Conservation (phyloP, 495 filamentous ascomycete species). For the Xylaria sp. region DNA sequence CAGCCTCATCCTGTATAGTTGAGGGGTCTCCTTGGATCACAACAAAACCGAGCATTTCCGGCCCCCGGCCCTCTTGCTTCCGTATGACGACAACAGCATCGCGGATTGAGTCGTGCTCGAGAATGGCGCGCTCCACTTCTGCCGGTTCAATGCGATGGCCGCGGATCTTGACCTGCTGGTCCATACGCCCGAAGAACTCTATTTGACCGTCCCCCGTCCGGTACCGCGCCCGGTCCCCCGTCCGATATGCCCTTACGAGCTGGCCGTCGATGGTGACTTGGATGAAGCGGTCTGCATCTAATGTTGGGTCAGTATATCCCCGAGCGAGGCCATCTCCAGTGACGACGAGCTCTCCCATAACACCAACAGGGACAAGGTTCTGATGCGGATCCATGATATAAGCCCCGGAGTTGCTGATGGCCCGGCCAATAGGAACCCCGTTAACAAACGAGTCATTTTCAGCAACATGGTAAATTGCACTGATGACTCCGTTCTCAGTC, state of each 20-base stretch:
- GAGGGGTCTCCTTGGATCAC: conserved; percentile 6
- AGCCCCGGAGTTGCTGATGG: conserved; percentile 29
- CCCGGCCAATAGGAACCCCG: conserved; percentile 26
- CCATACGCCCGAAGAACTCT: conserved; percentile 32
- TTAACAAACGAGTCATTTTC: conserved; percentile 18
- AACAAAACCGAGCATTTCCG: conserved; percentile 24
- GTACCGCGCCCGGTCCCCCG: conserved; percentile 19
- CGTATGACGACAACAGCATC: conserved; percentile 27
- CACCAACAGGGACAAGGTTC: conserved; percentile 25
- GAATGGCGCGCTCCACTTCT: conserved; percentile 40
- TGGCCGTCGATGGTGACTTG: neutral
- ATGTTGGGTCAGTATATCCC: conserved; percentile 1
- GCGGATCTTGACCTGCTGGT: conserved; percentile 36
- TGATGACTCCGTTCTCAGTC: conserved; percentile 53
- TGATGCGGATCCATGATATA: conserved; percentile 26
- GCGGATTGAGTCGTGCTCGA: conserved; percentile 14
- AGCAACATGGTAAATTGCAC: conserved; percentile 39
- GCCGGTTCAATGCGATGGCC: conserved; percentile 38
- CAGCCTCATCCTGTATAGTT: conserved; percentile 13
- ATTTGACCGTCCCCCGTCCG: neutral
- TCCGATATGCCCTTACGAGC: conserved; percentile 6
- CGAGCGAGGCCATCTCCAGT: conserved; percentile 27
- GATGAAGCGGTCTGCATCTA: neutral
- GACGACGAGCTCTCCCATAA: conserved; percentile 30
- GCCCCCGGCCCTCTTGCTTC: conserved; percentile 24